Base-by-base conservation (phyloP, 2,329 filamentous ascomycete genomes). In the Alternaria novae-zelandiae region DNA sequence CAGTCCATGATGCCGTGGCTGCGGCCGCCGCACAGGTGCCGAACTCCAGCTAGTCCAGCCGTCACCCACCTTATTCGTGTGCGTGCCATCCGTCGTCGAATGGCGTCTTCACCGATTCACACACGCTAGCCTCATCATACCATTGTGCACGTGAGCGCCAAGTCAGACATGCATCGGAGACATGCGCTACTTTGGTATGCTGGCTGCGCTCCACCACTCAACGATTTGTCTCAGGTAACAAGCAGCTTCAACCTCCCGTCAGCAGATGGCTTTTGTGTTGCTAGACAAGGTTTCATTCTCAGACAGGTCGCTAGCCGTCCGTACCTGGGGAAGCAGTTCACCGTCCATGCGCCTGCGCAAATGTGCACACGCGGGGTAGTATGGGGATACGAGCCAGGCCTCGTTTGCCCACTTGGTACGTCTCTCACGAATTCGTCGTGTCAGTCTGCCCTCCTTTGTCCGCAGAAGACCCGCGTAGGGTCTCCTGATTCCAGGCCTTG, bases 101-200 rank as follows among this genome's bases (percentile, higher is more conserved):
- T 68, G 55, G 65, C 67, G 53, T 62, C 54, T 59, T 63, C 61
- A 64, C 68, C 66, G 64, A 59, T 65, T 64, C 45, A 64, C 63
- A 66, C 55, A 47, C 57, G 59, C 70, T 64, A 65, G 57, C 65
- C 55, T 60, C 54, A 57, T 67, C 57, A 49, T 57, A 58, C 17
- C 5, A 20, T 25, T 15, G 54, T 56, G 70, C 65, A 72, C 72
- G 74, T 75, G 74, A 74, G 69, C 60, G 74, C 69, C 67, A 69
- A 67, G 71, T 67, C 63, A 71, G 65, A 74, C 72, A 69, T 68
- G 73, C 74, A 74, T 77, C 75, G 74, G 74, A 63, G 70, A 70
- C 66, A 70, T 65, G 64, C 65, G 68, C 73, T 59, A 64, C 69
- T 76, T 73, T 63, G 70, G 74, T 68, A 62, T 59, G 66, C 57